These are phyloP conservation scores for Aspergillus terreus DNA, from an alignment of 2,329 filamentous ascomycete genomes.

Conservation along the genomic window DNA sequence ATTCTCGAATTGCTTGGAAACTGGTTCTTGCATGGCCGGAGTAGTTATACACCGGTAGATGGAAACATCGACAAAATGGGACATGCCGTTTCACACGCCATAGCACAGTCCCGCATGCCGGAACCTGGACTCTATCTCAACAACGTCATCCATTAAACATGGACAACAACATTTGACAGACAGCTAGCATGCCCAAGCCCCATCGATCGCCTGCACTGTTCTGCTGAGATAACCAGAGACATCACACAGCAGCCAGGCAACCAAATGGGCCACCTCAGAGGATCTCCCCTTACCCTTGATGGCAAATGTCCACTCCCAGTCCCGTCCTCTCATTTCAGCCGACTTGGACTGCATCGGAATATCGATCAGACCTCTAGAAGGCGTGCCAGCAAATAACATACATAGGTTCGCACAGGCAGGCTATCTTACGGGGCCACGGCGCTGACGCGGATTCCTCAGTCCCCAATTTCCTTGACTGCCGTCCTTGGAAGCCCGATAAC, in stretches of 20 bases:
- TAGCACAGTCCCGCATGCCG: too few species aligned
- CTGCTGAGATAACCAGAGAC: background rate
- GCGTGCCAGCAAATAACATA: background rate
- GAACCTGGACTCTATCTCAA: too few species aligned
- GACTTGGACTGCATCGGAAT: background rate
- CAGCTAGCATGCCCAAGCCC: background rate
- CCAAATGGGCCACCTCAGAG: background rate
- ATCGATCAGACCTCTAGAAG: background rate
- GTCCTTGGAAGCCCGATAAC: slow-evolving; percentile 43
- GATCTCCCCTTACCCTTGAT: background rate
- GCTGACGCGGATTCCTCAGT: slow-evolving; percentile 34
- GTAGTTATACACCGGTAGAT: too few species aligned
- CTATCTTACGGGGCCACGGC: background rate
- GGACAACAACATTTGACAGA: too few species aligned
- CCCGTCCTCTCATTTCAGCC: background rate
- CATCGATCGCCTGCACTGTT: background rate
- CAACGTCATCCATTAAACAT: too few species aligned
- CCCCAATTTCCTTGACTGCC: slow-evolving; percentile 30
- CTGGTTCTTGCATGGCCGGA: too few species aligned
- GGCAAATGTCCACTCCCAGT: background rate
- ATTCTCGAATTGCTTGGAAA: too few species aligned
- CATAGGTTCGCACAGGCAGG: background rate
- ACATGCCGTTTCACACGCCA: too few species aligned
- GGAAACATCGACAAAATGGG: too few species aligned
- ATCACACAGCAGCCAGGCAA: background rate